phyloP scores from a whole-genome alignment of 2,329 filamentous ascomycete genomes.

The Trichoderma koningiopsis region DNA sequence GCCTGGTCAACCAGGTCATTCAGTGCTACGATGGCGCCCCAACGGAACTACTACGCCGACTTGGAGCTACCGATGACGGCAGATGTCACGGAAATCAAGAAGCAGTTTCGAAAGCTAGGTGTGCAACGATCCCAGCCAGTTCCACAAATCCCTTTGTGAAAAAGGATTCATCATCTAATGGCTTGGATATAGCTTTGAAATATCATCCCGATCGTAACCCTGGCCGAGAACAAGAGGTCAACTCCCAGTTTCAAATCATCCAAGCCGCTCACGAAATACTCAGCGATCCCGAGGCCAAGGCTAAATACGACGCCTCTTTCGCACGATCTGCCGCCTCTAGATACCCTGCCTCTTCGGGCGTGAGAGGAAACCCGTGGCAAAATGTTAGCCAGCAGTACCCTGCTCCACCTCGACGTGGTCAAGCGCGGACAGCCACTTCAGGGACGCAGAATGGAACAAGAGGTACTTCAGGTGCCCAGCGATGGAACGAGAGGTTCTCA shows the following conservation, averaged over 20 bases:
- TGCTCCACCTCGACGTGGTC: slow-evolving; percentile 50
- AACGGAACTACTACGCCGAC: slow-evolving; percentile 82
- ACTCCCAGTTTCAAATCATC: slow-evolving; percentile 81
- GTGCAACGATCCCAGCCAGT: slow-evolving; percentile 31
- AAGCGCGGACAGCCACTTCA: slow-evolving; percentile 36
- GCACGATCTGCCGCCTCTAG: slow-evolving; percentile 37
- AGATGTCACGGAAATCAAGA: slow-evolving; percentile 76
- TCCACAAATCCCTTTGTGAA: slow-evolving; percentile 32
- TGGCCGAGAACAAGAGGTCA: slow-evolving; percentile 76
- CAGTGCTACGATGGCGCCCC: slow-evolving; percentile 41
- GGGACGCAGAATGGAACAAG: slow-evolving; percentile 49
- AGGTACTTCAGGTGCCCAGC: slow-evolving; percentile 48
- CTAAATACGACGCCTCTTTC: slow-evolving; percentile 56
- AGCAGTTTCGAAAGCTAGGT: slow-evolving; percentile 84
- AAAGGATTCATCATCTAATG: not conserved
- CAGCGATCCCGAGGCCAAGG: slow-evolving; percentile 52
- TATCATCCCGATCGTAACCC: slow-evolving; percentile 90
- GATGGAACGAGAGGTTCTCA: slow-evolving; percentile 49
- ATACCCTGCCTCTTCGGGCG: slow-evolving; percentile 55
- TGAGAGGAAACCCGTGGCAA: slow-evolving; percentile 60
- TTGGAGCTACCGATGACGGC: slow-evolving; percentile 71
- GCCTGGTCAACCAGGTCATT: not conserved
- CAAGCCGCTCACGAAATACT: slow-evolving; percentile 82
- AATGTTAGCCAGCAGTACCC: slow-evolving; percentile 53
- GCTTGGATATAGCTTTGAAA: slow-evolving; percentile 63